phyloP scores from a whole-genome alignment of 352 stramenopile species.

The Phytophthora parvispora region DNA sequence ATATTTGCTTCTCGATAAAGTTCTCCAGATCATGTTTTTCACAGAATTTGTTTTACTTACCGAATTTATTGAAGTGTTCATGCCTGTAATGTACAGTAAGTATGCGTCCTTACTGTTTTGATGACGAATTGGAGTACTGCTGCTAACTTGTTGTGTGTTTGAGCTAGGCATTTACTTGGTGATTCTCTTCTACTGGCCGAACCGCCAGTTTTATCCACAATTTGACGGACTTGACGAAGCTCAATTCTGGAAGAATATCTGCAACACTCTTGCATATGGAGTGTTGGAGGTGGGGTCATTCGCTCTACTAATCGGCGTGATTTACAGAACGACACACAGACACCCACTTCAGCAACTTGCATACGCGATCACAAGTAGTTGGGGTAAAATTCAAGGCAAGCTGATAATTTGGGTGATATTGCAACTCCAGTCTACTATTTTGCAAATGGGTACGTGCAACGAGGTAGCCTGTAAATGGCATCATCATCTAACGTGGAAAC shows the following conservation, averaged over 20 bases:
- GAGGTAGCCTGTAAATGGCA: neutral
- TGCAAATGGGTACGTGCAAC: constrained; percentile 21
- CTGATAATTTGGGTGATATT: constrained; percentile 33
- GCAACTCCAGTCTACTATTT: constrained; percentile 21
- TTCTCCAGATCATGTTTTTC: constrained; percentile 8
- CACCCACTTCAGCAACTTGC: constrained; percentile 32
- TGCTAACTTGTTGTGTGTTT: neutral
- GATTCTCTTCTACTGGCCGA: constrained; percentile 35
- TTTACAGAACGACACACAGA: constrained; percentile 29
- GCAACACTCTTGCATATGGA: constrained; percentile 18
- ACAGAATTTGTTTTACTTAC: constrained; percentile 3
- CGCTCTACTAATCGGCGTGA: constrained; percentile 2
- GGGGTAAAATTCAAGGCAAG: constrained; percentile 22
- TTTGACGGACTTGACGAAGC: constrained; percentile 15
- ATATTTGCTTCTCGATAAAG: constrained; percentile 13
- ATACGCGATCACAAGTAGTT: constrained; percentile 20
- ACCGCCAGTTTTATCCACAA: constrained; percentile 33
- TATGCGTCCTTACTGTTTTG: neutral
- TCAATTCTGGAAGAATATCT: constrained; percentile 11
- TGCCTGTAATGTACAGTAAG: constrained; percentile 32
- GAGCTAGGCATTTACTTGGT: constrained; percentile 27
- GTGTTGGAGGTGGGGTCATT: constrained; percentile 26
- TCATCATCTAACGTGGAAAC: neutral
- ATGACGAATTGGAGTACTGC: neutral
- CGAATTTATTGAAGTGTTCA: neutral